A percentile compares a stretch with the other conserved stretches of the same genome.
Evolutionary conservation across 2,329 filamentous ascomycete species (phyloP).

Genomic region (Exophiala viscosa): DNA sequence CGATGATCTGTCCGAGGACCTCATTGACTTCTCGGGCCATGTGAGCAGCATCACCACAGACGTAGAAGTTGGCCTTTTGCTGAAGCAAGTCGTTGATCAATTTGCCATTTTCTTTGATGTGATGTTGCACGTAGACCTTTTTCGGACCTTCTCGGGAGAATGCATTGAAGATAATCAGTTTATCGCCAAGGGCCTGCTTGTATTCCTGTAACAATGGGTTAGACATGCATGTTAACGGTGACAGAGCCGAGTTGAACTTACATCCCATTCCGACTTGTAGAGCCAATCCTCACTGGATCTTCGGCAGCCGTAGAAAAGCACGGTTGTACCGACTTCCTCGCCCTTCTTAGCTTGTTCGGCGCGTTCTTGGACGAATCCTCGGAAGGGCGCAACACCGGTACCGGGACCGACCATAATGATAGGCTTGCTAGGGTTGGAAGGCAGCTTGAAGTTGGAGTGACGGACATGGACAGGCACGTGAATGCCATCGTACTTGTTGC

Average conservation of each 20-base stretch:
- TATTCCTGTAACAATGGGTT: constrained; percentile 60
- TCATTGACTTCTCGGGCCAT: constrained; percentile 94
- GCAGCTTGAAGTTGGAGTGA: constrained; percentile 98
- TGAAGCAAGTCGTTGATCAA: constrained; percentile 83
- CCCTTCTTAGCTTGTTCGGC: constrained; percentile 77
- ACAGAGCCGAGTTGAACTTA: constrained; percentile 49
- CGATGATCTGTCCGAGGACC: constrained; percentile 80
- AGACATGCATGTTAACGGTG: background rate
- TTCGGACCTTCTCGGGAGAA: constrained; percentile 85
- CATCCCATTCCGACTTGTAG: constrained; percentile 88
- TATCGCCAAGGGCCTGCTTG: constrained; percentile 77
- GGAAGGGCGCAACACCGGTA: constrained; percentile 94
- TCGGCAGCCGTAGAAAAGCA: constrained; percentile 94
- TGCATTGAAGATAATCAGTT: constrained; percentile 84
- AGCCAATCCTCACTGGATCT: constrained; percentile 86
- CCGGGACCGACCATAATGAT: constrained; percentile 95
- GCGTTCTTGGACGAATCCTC: constrained; percentile 90
- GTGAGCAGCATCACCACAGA: constrained; percentile 95
- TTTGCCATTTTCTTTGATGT: constrained; percentile 75
- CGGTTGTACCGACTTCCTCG: constrained; percentile 75
- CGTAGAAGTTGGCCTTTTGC: constrained; percentile 89
- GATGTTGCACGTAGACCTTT: constrained; percentile 97
- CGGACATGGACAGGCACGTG: constrained; percentile 93
- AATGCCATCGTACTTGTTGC: constrained; percentile 95
- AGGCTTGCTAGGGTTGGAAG: constrained; percentile 88